Base-by-base conservation (phyloP, 2,329 filamentous ascomycete species). In the Phyllosticta paracitricarpa region DNA sequence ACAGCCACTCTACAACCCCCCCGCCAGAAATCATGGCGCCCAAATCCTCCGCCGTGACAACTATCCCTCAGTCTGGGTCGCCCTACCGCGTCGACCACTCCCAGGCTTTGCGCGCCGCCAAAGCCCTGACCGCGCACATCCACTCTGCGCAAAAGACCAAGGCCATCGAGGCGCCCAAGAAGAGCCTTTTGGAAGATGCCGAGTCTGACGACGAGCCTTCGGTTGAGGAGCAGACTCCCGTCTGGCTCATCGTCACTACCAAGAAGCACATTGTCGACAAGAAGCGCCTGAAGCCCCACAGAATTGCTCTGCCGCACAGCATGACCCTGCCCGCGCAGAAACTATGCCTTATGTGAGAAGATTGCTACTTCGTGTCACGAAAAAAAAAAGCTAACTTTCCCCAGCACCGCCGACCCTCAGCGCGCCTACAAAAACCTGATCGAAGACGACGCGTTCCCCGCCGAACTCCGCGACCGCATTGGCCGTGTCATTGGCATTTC, bases 381-480 rank as follows among this genome's bases (percentile, higher is more conserved):
- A 3, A 6, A 35, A 6, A 35, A 40, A n/a, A 40, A n/a, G 52
- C 58, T 59, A 26, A 59, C 52, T 22, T 14, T 24, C 9, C n/a
- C 4, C 59, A 61, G 96, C 74, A 90, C 88, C 61, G 89, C 91
- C 67, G 85, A 87, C 66, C 85, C 86, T 1, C 91, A 96, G 81
- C 85, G 91, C 66, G 83, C 85, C 60, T 96, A 94, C 82, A 97
- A 97, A 80, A 88, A 97, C 75, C 82, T 95, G 54, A 82, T 97
- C 65, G 86, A 85, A 58, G 84, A 87, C 61, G 83, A 87, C 52
- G 82, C 84, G 48, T 82, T 79, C 69, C 78, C 82, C 26, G 68
- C 74, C 1, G 74, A 78, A 17, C 70, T 82, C 12, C 73, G 77
- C 56, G 71, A 75, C 64, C 78, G 77, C 58, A 77, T 83, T 57